Evolutionary conservation across 306 rosid genomes (phyloP).

Genomic region (Herpetospermum pedunculosum): DNA sequence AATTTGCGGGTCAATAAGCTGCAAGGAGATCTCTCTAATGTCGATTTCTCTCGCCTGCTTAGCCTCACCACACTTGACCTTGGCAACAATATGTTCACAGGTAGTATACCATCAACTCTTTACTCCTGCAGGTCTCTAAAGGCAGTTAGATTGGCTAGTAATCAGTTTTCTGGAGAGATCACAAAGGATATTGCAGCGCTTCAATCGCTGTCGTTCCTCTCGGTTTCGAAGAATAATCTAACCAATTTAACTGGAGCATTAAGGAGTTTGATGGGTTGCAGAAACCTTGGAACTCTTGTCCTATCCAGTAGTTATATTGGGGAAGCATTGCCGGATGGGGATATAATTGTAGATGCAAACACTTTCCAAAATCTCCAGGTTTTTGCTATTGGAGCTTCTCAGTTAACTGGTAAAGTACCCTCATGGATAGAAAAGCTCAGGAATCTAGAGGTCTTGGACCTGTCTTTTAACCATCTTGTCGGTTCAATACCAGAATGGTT

Average conservation of each 20-base stretch:
- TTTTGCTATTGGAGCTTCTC: slow-evolving; percentile 69
- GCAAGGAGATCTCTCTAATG: slow-evolving; percentile 49
- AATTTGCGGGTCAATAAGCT: slow-evolving; percentile 64
- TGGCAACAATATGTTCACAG: slow-evolving; percentile 57
- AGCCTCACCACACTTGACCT: slow-evolving; percentile 61
- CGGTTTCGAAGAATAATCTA: slow-evolving; percentile 55
- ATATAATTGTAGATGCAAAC: slow-evolving; percentile 26
- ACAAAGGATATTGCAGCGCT: slow-evolving; percentile 39
- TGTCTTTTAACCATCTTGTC: slow-evolving; percentile 43
- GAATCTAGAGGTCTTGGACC: slow-evolving; percentile 61
- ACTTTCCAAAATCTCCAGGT: slow-evolving; percentile 61
- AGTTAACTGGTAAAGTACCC: slow-evolving; percentile 61
- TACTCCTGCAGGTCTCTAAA: slow-evolving; percentile 62
- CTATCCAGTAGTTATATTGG: slow-evolving; percentile 36
- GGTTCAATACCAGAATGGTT: slow-evolving; percentile 77
- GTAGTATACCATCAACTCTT: slow-evolving; percentile 59
- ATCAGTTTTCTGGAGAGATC: slow-evolving; percentile 56
- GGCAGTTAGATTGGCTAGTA: slow-evolving; percentile 65
- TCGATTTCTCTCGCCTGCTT: slow-evolving; percentile 50
- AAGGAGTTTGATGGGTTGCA: slow-evolving; percentile 42
- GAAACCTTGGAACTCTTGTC: slow-evolving; percentile 56
- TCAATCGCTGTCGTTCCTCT: slow-evolving; percentile 52
- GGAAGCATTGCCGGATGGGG: slow-evolving; percentile 50
- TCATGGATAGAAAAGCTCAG: slow-evolving; percentile 51
- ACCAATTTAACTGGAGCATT: slow-evolving; percentile 53